phyloP scores from a whole-genome alignment of 495 filamentous ascomycete genomes.

The Podospora comata region DNA sequence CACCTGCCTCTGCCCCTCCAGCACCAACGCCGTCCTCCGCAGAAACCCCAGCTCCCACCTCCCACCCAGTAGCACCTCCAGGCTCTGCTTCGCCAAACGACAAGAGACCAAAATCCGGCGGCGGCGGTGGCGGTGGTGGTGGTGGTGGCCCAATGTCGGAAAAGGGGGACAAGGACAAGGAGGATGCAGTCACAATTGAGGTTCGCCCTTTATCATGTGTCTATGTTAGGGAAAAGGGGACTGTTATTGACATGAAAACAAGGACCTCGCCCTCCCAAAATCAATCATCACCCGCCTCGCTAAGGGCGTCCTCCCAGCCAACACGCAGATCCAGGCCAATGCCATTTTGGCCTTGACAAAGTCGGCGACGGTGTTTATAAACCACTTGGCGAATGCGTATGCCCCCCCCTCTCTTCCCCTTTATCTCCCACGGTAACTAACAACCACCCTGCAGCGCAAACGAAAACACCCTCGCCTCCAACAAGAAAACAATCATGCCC shows the following conservation, averaged over 20 bases:
- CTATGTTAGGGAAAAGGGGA: too few relatives aligned
- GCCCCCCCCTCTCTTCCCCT: slow-evolving; percentile 21
- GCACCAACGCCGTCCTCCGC: slow-evolving; percentile 8
- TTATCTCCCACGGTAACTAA: neutral
- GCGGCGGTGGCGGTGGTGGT: neutral
- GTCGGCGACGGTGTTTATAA: slow-evolving; percentile 91
- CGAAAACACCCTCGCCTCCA: slow-evolving; percentile 59
- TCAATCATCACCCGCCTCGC: slow-evolving; percentile 91
- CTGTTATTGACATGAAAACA: slow-evolving; percentile 41
- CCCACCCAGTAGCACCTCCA: slow-evolving; percentile 13
- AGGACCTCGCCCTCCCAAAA: slow-evolving; percentile 82
- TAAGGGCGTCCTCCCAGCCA: slow-evolving; percentile 93
- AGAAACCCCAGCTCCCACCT: slow-evolving; percentile 20
- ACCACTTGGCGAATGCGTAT: slow-evolving; percentile 80
- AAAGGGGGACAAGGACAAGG: slow-evolving; percentile 20
- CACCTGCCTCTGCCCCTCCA: slow-evolving; percentile 19
- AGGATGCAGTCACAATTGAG: slow-evolving; percentile 43
- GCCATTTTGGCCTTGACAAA: slow-evolving; percentile 88
- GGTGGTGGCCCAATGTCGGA: neutral
- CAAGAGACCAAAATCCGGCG: slow-evolving; percentile 1
- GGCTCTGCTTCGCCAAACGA: slow-evolving; percentile 1
- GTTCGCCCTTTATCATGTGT: neutral
- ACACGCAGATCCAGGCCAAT: slow-evolving; percentile 92
- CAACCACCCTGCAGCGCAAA: slow-evolving; percentile 59
- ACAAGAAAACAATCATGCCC: slow-evolving; percentile 83